A percentile compares a stretch with the other conserved stretches of the same genome.
Evolutionary conservation across 352 stramenopile species (phyloP).

Genomic region (Pythium guiyangense): DNA sequence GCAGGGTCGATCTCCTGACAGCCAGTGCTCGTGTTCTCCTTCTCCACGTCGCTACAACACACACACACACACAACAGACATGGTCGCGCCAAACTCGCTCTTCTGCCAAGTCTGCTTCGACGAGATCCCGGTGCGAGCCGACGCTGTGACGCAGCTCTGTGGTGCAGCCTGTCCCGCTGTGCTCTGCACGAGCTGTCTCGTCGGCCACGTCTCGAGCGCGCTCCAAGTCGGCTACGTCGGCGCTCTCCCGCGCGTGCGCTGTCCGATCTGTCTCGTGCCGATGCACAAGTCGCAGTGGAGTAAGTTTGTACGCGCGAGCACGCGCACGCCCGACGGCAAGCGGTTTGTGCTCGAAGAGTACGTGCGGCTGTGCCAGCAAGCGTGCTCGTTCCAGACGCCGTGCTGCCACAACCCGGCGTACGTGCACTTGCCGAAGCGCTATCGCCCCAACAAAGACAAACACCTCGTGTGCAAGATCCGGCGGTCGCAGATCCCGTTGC

Average conservation of each 20-base stretch:
- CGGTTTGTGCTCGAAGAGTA: too few species aligned
- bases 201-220: too few species aligned
- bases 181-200: constrained; percentile 14
- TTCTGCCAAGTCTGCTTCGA: too few species aligned
- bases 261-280: constrained; percentile 19
- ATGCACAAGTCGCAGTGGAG: constrained; percentile 19
- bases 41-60: neutral
- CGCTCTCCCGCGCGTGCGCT: constrained; percentile 17
- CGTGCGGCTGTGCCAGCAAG: too few species aligned
- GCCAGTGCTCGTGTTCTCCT: neutral
- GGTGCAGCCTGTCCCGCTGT: constrained; percentile 11
- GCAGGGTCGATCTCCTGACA: too few species aligned
- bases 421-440: neutral
- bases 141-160: constrained; percentile 13
- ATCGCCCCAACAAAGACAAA: neutral
- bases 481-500: neutral
- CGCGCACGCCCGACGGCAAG: neutral
- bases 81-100: too few species aligned
- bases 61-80: too few species aligned
- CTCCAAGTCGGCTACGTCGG: constrained; percentile 8
- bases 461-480: neutral
- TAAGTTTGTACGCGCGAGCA: neutral
- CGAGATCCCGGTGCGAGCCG: too few species aligned
- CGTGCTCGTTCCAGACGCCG: too few species aligned
- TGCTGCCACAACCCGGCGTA: neutral